Conservation (phyloP, 495 filamentous ascomycete species). For the Geopyxis carbonaria region DNA sequence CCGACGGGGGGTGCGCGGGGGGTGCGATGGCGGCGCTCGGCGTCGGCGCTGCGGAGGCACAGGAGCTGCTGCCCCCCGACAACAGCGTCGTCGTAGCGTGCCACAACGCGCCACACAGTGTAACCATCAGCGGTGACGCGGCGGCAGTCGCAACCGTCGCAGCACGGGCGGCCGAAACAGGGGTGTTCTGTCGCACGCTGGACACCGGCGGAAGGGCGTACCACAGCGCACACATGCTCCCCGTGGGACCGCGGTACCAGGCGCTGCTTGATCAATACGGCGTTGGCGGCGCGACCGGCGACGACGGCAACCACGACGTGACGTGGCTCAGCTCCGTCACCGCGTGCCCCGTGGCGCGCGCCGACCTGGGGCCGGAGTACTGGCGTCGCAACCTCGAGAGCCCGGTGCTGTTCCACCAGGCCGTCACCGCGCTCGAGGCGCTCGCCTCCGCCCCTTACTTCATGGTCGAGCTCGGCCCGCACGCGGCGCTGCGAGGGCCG, state of each 20-base stretch:
- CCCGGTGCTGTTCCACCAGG: conserved; percentile 32
- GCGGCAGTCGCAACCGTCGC: not conserved
- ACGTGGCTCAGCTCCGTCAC: conserved; percentile 27
- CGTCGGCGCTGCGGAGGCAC: not conserved
- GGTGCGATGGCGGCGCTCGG: not conserved
- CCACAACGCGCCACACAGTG: conserved; percentile 30
- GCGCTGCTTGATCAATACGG: conserved; percentile 17
- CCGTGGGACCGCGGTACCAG: conserved; percentile 29
- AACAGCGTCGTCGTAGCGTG: conserved; percentile 29
- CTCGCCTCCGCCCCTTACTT: conserved; percentile 10
- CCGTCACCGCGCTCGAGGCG: conserved; percentile 16
- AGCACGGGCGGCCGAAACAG: not conserved
- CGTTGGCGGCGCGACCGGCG: too few relatives aligned
- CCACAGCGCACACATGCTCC: conserved; percentile 43
- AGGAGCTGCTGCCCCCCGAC: conserved; percentile 9
- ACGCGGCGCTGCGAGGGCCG: conserved; percentile 43
- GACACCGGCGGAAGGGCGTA: conserved; percentile 38
- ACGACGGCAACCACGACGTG: conserved; percentile 5
- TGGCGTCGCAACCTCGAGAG: conserved; percentile 35
- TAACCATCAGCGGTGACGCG: conserved; percentile 34
- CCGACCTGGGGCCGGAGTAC: conserved; percentile 24
- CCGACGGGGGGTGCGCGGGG: not conserved
- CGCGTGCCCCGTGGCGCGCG: conserved; percentile 10
- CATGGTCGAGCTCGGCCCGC: conserved; percentile 49
- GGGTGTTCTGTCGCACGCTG: not conserved